A percentile compares a stretch with the other conserved stretches of the same genome.
Evolutionary conservation across 768 basidiomycete species (phyloP).

Genomic region (Agaricus blazei): DNA sequence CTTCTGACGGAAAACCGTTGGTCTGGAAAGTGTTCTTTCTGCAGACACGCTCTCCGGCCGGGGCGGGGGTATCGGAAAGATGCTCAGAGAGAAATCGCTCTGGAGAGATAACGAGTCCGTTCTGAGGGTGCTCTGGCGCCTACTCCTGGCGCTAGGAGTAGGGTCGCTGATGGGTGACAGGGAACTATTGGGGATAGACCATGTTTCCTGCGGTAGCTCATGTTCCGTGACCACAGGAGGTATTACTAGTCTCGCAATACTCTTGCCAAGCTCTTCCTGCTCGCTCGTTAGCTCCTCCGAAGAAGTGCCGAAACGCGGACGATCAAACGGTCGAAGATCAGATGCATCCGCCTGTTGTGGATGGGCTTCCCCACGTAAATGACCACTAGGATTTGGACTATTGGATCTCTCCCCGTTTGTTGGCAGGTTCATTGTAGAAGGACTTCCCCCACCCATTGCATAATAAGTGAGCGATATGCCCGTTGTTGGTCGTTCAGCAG

Average conservation of each 20-base stretch:
- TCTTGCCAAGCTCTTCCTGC: constrained; percentile 60
- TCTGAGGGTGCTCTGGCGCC: constrained; percentile 6
- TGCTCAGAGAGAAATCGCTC: constrained; percentile 65
- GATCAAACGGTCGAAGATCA: constrained; percentile 12
- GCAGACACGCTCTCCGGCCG: background rate
- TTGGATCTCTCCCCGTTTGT: background rate
- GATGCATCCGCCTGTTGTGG: constrained; percentile 5
- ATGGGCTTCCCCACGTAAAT: constrained; percentile 29
- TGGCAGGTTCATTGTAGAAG: constrained; percentile 3
- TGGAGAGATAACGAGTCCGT: constrained; percentile 11
- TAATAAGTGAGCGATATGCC: constrained; percentile 23
- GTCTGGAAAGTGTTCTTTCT: constrained; percentile 8
- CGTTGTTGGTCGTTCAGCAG: constrained; percentile 11
- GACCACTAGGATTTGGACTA: constrained; percentile 37
- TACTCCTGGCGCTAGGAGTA: background rate
- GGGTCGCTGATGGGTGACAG: background rate
- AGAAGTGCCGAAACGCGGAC: constrained; percentile 28
- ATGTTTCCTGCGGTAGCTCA: background rate
- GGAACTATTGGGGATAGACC: background rate
- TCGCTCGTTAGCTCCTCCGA: constrained; percentile 52
- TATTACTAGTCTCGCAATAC: constrained; percentile 52
- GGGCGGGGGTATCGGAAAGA: constrained; percentile 61
- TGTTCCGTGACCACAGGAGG: constrained; percentile 25
- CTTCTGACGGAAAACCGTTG: constrained; percentile 2
- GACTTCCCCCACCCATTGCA: constrained; percentile 14